A percentile compares a stretch with the other conserved stretches of the same genome.
Evolutionary conservation across 495 filamentous ascomycete species (phyloP).

Genomic region (Aspergillus avenaceus): DNA sequence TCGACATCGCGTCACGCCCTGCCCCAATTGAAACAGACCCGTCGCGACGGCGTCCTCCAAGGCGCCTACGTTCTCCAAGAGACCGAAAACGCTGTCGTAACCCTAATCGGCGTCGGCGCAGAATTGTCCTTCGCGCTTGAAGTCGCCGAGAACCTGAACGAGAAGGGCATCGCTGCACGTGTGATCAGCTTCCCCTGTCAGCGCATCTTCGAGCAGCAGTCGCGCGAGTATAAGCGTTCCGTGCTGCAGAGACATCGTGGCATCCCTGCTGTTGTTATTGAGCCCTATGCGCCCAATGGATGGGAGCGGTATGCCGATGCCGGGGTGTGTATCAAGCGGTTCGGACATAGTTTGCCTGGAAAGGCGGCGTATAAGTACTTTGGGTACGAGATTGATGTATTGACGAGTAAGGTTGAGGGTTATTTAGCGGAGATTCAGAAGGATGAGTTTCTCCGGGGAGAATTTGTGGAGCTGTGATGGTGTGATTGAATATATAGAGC

Average conservation of each 20-base stretch:
- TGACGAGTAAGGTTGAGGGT: slow-evolving; percentile 39
- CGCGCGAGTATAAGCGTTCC: slow-evolving; percentile 42
- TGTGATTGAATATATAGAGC: background rate
- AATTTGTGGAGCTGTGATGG: slow-evolving; percentile 38
- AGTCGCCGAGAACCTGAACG: slow-evolving; percentile 27
- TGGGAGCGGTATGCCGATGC: slow-evolving; percentile 60
- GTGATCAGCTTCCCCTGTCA: slow-evolving; percentile 55
- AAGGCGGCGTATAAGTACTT: slow-evolving; percentile 51
- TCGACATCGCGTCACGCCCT: slow-evolving; percentile 44
- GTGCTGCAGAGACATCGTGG: slow-evolving; percentile 30
- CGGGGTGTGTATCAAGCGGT: slow-evolving; percentile 41
- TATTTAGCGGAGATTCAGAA: slow-evolving; percentile 37
- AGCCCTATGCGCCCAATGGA: slow-evolving; percentile 51
- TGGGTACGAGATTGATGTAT: slow-evolving; percentile 42
- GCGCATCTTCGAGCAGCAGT: slow-evolving; percentile 49
- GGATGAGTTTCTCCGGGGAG: slow-evolving; percentile 26
- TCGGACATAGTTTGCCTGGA: slow-evolving; percentile 48
- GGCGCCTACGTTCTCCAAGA: slow-evolving; percentile 49
- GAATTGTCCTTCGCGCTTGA: slow-evolving; percentile 45
- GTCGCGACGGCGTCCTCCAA: slow-evolving; percentile 33
- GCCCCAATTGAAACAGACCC: slow-evolving; percentile 38
- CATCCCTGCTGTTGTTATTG: slow-evolving; percentile 48
- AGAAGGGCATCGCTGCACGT: slow-evolving; percentile 37
- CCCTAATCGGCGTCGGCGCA: slow-evolving; percentile 46
- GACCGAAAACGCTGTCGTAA: slow-evolving; percentile 35